Evolutionary conservation across 2,329 filamentous ascomycete genomes (phyloP), one percentile per base, ranked within the genome.

Genomic region (Trichoderma brevicompactum): DNA sequence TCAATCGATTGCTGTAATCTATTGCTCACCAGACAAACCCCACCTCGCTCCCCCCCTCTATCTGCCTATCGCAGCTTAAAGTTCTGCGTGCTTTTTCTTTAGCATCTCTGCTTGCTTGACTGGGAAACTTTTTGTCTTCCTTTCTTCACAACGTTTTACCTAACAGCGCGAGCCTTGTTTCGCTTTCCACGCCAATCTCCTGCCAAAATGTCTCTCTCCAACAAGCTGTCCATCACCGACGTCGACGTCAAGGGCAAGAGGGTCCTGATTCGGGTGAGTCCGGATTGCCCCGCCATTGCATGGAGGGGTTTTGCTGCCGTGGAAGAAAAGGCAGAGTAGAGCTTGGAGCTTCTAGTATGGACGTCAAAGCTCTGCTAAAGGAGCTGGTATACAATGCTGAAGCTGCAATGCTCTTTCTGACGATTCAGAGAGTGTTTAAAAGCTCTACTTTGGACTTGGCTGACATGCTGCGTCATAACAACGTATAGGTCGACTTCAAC

Each of bases 241-340:
- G 89, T 96, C 76, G 94, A 99, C 82, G 86, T 99, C 81, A 96
- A 97, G 88, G 94, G 86, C 87, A 99, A 99, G 89, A 89, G 94
- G 75, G 95, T 98, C 80, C 87, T 99, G 75, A 97, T 99, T 79
- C 91, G 95, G 77, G 95, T 96, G 86, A 80, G 91, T 83, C 68
- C 61, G 65, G 65, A 55, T 58, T 72, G 70, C 75, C 75, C 75
- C 75, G 71, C 75, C 69, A 74, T 74, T 62, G 56, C 48, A 65
- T 55, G 46, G 63, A 65, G 44, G 63, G 54, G 53, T 46, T 46
- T 59, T 62, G 48, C 17, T 59, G 32, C n/a, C 13, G 9, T 17
- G 23, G 46, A 38, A 23, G 34, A 15, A 23, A 38, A 2, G 55
- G 36, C 34, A 41, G 28, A 9, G n/a, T 0, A 23, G 53, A 40